These are phyloP conservation scores for Penicillium sp. DNA, from an alignment of 2,329 filamentous ascomycete genomes.

Conservation along the genomic window DNA sequence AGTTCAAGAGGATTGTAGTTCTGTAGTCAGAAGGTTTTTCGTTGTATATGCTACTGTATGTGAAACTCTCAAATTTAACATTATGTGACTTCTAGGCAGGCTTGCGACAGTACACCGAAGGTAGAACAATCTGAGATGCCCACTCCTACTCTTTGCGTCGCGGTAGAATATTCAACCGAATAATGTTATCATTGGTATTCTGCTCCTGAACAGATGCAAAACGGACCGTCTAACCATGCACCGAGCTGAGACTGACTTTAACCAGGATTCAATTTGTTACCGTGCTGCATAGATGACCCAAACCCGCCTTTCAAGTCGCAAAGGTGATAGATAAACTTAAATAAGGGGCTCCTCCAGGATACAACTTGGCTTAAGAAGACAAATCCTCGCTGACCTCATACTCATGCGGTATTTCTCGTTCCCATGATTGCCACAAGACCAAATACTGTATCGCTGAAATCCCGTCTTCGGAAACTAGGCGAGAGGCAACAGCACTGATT, in stretches of 20 bases:
- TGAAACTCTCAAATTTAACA: neutral
- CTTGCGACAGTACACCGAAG: neutral
- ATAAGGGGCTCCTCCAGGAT: too few species aligned
- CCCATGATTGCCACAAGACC: neutral
- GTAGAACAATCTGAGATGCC: neutral
- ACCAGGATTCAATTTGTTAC: neutral
- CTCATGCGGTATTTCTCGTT: neutral
- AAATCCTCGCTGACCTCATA: neutral
- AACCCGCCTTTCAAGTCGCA: neutral
- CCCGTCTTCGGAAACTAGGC: neutral
- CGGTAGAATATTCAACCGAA: neutral
- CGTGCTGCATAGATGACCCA: neutral
- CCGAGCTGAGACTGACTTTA: neutral
- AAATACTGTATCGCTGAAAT: neutral
- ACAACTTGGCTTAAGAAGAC: neutral
- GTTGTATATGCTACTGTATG: too few species aligned
- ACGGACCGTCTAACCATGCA: neutral
- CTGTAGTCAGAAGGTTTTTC: neutral
- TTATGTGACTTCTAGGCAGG: neutral
- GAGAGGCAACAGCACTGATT: neutral
- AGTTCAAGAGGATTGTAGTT: neutral
- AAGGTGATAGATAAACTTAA: neutral
- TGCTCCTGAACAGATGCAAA: neutral
- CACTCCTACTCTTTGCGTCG: neutral
- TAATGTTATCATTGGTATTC: neutral